These are phyloP conservation scores for Acacia crassicarpa DNA, from an alignment of 306 rosid species.

Conservation along the genomic window DNA sequence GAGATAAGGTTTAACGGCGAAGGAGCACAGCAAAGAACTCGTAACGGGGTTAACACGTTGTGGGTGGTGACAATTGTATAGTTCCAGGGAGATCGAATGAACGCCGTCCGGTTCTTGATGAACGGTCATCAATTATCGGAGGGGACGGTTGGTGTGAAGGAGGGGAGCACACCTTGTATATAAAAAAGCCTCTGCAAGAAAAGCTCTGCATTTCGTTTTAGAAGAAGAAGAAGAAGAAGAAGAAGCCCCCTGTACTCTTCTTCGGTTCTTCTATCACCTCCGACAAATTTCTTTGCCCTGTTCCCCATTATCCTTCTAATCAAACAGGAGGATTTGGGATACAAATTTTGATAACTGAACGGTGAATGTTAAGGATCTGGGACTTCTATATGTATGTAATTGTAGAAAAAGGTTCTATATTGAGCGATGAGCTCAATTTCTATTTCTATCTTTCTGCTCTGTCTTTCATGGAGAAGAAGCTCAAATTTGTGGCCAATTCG, in stretches of 20 bases:
- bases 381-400: constrained; percentile 24
- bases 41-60: constrained; percentile 41
- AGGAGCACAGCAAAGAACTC: constrained; percentile 6
- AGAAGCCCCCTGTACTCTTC: constrained; percentile 39
- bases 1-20: constrained; percentile 11
- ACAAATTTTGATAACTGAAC: constrained; percentile 30
- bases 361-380: constrained; percentile 57
- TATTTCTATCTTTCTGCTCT: not conserved
- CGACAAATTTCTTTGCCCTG: not conserved
- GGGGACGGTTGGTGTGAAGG: constrained; percentile 50
- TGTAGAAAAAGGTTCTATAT: constrained; percentile 38
- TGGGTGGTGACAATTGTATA: constrained; percentile 41
- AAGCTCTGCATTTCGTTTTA: constrained; percentile 60
- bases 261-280: constrained; percentile 22
- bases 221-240: constrained; percentile 17
- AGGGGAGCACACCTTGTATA: constrained; percentile 49
- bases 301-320: constrained; percentile 23
- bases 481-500: constrained; percentile 5
- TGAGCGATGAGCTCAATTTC: constrained; percentile 27
- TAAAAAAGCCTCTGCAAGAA: constrained; percentile 40
- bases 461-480: not conserved
- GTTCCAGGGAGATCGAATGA: constrained; percentile 1
- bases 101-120: constrained; percentile 49
- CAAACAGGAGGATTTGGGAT: constrained; percentile 19
- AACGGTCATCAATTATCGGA: constrained; percentile 36